Evolutionary conservation across 108 stramenopile genomes (phyloP), one percentile per base, ranked within the genome.

Genomic region (Parietichytrium sp.): DNA sequence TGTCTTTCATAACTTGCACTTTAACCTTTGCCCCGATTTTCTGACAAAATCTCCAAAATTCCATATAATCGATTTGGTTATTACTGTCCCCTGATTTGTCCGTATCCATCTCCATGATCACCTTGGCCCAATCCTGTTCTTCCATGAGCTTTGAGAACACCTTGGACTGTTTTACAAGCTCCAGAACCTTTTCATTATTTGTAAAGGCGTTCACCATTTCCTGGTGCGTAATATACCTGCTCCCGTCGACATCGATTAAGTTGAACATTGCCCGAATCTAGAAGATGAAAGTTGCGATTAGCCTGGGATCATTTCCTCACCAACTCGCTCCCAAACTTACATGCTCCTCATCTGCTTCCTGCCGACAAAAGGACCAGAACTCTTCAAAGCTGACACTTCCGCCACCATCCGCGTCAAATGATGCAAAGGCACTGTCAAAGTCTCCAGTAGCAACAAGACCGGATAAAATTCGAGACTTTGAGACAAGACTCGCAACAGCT

Each of bases 311-410:
- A n/a, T n/a, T n/a, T n/a, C n/a, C n/a, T n/a, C n/a, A n/a, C n/a
- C n/a, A n/a, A n/a, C n/a, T n/a, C n/a, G n/a, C n/a, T n/a, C n/a
- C n/a, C n/a, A n/a, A n/a, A n/a, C n/a, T n/a, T n/a, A n/a, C n/a
- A n/a, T 72, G 36, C 2, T 72, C 61, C 20, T 72, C 61, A 25
- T 72, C 61, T 8, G 61, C 61, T 27, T 72, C 61, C 33, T 38
- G 10, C 10, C 61, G 61, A 20, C 61, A 72, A 42, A 72, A 72
- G 38, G 36, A 33, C 61, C 61, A 72, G 33, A 72, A 72, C 33
- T 72, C 61, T 25, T 72, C 61, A 27, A 72, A 72, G 61, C 61
- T 72, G 42, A 72, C 61, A 2, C 61, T 72, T 33, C 45, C 61
- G 42, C 61, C 45, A 7, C 33, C 10, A 38, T 72, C 61, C 10